Conservation (phyloP, 768 basidiomycete genomes). For the Sarcodon aspratus region DNA sequence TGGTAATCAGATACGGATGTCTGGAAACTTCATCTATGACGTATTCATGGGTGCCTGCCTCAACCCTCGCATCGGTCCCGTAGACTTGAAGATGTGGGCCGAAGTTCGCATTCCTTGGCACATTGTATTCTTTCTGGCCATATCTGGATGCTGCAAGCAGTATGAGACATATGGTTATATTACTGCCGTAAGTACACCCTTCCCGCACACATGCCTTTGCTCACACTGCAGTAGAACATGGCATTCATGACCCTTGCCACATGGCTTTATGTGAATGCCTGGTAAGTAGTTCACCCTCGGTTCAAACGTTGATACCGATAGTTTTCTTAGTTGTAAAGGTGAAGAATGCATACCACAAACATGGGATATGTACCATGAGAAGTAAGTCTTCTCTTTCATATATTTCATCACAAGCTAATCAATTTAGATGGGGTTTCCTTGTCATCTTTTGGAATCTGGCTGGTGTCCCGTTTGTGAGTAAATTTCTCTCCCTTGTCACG, state of each 20-base stretch:
- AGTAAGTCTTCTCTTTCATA: conserved; percentile 30
- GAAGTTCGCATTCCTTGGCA: conserved; percentile 98
- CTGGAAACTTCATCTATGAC: conserved; percentile 90
- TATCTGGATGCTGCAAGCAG: conserved; percentile 92
- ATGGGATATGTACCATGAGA: conserved; percentile 99
- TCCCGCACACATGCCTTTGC: background rate
- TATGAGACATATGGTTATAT: conserved; percentile 88
- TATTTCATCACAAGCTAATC: conserved; percentile 1
- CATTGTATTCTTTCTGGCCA: conserved; percentile 84
- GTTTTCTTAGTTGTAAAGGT: conserved; percentile 58
- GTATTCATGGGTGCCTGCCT: conserved; percentile 94
- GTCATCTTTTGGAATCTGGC: conserved; percentile 98
- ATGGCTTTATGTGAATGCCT: conserved; percentile 94
- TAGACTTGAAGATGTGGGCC: conserved; percentile 99
- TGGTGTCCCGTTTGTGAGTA: conserved; percentile 82
- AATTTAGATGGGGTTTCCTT: conserved; percentile 79
- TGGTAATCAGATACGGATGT: conserved; percentile 83
- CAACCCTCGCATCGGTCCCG: conserved; percentile 83
- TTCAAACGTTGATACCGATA: conserved; percentile 1
- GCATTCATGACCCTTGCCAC: conserved; percentile 93
- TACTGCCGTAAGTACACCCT: conserved; percentile 53
- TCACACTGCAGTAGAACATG: conserved; percentile 59
- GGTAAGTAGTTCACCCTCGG: conserved; percentile 29
- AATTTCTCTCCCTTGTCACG: background rate
- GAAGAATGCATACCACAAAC: conserved; percentile 95